A percentile compares a stretch with the other conserved stretches of the same genome.
Evolutionary conservation across 495 filamentous ascomycete species (phyloP).

Genomic region (Diplogelasinospora grovesii): DNA sequence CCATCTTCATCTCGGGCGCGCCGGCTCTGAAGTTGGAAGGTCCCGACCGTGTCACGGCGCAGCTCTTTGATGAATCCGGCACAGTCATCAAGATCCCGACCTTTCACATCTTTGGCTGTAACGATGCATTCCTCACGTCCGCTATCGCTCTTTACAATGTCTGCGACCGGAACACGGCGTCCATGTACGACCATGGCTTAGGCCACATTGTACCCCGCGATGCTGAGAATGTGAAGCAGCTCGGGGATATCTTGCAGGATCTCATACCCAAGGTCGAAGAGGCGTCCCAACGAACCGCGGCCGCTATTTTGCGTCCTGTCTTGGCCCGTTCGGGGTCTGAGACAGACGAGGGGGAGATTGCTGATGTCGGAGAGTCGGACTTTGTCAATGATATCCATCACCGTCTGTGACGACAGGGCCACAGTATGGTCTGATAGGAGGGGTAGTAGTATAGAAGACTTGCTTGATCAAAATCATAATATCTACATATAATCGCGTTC

Average conservation of each 20-base stretch:
- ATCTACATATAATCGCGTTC: no score
- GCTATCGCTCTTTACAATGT: slow-evolving; percentile 51
- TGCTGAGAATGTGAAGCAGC: slow-evolving; percentile 36
- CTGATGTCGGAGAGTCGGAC: no score
- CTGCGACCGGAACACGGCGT: slow-evolving; percentile 42
- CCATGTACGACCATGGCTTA: slow-evolving; percentile 50
- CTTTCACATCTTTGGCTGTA: slow-evolving; percentile 49
- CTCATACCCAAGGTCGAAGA: slow-evolving; percentile 26
- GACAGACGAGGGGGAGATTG: no score
- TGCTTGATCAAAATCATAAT: no score
- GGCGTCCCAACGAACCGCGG: no score
- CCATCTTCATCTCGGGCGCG: slow-evolving; percentile 49
- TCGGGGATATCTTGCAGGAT: slow-evolving; percentile 27
- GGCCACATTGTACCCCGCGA: slow-evolving; percentile 50
- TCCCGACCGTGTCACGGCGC: slow-evolving; percentile 24
- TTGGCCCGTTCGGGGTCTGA: background rate
- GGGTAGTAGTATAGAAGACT: no score
- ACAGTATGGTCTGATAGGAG: no score
- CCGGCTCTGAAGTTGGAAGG: slow-evolving; percentile 41
- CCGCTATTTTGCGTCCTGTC: no score
- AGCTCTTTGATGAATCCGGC: slow-evolving; percentile 41
- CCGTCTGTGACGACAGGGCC: no score
- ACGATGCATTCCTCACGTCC: slow-evolving; percentile 47
- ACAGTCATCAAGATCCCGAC: slow-evolving; percentile 46
- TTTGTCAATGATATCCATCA: no score